Conservation (phyloP, 192 early-diverging fungal genomes). For the Chytriomyces confervae region DNA sequence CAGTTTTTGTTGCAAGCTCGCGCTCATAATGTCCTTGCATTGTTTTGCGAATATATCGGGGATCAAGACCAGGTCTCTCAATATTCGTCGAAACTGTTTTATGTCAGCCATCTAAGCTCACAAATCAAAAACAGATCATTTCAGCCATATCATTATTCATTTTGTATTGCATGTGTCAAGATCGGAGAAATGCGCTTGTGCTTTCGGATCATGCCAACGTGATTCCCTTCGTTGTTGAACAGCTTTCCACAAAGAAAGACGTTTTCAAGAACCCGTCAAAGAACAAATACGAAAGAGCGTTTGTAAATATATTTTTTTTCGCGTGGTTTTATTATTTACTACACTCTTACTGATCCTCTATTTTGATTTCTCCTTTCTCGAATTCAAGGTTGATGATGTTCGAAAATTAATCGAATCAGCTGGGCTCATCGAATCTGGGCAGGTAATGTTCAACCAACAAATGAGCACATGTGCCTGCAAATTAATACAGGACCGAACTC, state of each 20-base stretch:
- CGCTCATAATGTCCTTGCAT: slow-evolving; percentile 16
- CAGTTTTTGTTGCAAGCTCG: slow-evolving; percentile 34
- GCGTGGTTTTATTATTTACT: background rate
- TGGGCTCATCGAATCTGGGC: slow-evolving; percentile 1
- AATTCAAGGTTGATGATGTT: too few species aligned
- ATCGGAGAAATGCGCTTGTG: slow-evolving; percentile 26
- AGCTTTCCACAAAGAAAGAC: background rate
- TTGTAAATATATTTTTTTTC: slow-evolving; percentile 9
- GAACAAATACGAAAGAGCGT: slow-evolving; percentile 28
- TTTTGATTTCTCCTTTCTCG: too few species aligned
- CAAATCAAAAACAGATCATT: slow-evolving; percentile 12
- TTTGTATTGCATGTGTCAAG: slow-evolving; percentile 24
- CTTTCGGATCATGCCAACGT: slow-evolving; percentile 2
- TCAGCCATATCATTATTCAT: slow-evolving; percentile 30
- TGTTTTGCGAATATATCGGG: slow-evolving; percentile 26
- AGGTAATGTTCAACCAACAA: background rate
- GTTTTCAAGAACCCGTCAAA: slow-evolving; percentile 8
- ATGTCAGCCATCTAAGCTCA: background rate
- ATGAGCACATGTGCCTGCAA: background rate
- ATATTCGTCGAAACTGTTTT: background rate
- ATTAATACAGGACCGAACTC: background rate
- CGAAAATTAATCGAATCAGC: too few species aligned
- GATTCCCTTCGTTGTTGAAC: slow-evolving; percentile 19
- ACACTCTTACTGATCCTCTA: too few species aligned
- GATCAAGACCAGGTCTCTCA: slow-evolving; percentile 19